A percentile compares a stretch with the other conserved stretches of the same genome.
phyloP scores from a whole-genome alignment of 2,329 filamentous ascomycete genomes.

The Fusarium nygamai region DNA sequence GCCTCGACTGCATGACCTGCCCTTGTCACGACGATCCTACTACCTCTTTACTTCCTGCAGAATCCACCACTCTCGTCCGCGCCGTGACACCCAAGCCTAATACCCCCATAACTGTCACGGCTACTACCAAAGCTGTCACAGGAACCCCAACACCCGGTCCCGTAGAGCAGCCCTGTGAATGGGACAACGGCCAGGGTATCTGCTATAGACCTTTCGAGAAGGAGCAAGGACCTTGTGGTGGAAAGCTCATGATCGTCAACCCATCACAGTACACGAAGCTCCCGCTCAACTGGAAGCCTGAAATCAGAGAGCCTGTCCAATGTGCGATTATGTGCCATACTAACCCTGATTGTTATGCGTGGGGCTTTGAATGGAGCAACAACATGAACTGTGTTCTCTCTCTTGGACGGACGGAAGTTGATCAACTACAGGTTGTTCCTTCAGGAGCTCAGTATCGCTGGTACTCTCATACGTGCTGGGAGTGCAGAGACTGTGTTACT shows the following conservation, averaged over 20 bases:
- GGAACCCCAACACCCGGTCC: not conserved
- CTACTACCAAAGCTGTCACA: not conserved
- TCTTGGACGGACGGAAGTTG: not conserved
- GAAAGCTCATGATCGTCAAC: not conserved
- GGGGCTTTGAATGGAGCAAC: not conserved
- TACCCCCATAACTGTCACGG: no score
- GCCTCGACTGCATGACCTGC: slow-evolving; percentile 2
- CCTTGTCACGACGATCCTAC: not conserved
- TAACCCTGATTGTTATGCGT: not conserved
- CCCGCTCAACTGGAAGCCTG: not conserved
- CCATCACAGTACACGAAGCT: not conserved
- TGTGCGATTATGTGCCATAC: not conserved
- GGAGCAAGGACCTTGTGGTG: not conserved
- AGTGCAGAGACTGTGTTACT: not conserved
- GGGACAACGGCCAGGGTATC: not conserved
- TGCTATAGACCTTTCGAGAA: not conserved
- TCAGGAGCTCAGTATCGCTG: not conserved
- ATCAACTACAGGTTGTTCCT: not conserved
- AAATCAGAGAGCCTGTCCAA: not conserved
- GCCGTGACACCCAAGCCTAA: not conserved
- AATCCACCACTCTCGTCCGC: not conserved
- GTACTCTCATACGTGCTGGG: not conserved
- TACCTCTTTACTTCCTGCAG: not conserved
- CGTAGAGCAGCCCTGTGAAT: not conserved
- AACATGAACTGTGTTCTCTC: not conserved